These are phyloP conservation scores for Paraurostyla sp. DNA, from an alignment of 73 alveolate species.

Conservation along the genomic window DNA sequence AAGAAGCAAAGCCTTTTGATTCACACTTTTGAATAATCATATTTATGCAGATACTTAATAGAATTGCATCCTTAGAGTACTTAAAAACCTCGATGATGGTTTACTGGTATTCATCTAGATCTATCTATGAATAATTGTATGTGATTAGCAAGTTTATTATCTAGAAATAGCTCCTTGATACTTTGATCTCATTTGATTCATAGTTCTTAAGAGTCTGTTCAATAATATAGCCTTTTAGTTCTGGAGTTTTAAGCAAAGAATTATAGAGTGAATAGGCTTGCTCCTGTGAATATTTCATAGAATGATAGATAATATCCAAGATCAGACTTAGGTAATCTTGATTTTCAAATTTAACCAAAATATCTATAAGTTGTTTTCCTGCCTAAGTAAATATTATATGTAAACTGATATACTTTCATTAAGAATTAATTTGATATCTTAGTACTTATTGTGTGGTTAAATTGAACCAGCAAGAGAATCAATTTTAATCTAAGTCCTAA, in stretches of 20 bases:
- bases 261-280: neutral
- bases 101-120: neutral
- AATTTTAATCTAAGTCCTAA: neutral
- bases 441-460: no score
- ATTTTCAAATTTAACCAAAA: neutral
- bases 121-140: neutral
- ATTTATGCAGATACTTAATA: neutral
- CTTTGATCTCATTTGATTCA: neutral
- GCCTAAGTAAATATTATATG: neutral
- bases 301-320: neutral
- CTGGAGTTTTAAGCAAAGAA: neutral
- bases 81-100: neutral
- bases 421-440: no score
- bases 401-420: neutral
- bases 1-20: no score
- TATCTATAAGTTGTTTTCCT: neutral
- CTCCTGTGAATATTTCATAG: slow-evolving; percentile 17
- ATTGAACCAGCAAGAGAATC: no score
- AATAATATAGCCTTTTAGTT: neutral
- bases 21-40: no score
- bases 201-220: neutral
- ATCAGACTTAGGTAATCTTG: neutral
- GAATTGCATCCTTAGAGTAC: neutral
- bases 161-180: neutral
- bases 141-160: neutral